These are phyloP conservation scores for Dendrobium catenatum DNA, from an alignment of 106 monocot genomes.

Conservation along the genomic window DNA sequence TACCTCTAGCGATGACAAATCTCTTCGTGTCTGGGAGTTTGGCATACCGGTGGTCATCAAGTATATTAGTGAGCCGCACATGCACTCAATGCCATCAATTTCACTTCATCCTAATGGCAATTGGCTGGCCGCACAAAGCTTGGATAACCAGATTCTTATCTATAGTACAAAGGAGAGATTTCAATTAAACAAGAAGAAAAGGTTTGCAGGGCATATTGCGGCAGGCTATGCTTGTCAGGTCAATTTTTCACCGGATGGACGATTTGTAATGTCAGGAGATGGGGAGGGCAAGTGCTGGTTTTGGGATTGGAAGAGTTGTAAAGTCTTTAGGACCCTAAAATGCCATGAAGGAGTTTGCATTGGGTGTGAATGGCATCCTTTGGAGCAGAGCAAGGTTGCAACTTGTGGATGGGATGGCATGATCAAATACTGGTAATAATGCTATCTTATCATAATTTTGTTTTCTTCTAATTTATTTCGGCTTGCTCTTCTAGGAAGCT, in stretches of 20 bases:
- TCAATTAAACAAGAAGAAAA: constrained; percentile 98
- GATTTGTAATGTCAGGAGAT: constrained; percentile 94
- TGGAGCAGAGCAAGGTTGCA: constrained; percentile 95
- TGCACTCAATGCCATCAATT: constrained; percentile 98
- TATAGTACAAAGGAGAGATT: constrained; percentile 98
- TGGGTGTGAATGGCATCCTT: constrained; percentile 92
- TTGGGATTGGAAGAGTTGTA: constrained; percentile 99
- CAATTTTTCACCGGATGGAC: constrained; percentile 93
- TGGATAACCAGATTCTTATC: constrained; percentile 97
- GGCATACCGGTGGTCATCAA: constrained; percentile 98
- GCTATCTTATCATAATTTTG: background rate
- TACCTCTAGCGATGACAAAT: constrained; percentile 97
- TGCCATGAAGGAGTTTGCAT: constrained; percentile 94
- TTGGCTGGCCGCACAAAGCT: constrained; percentile 95
- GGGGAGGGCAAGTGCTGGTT: constrained; percentile 98
- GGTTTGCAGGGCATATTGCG: constrained; percentile 88
- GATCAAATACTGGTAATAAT: constrained; percentile 89
- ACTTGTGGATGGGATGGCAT: constrained; percentile 98
- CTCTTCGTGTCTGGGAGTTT: constrained; percentile 96
- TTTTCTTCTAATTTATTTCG: background rate
- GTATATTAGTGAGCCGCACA: constrained; percentile 98
- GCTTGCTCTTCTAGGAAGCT: background rate
- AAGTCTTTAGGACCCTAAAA: constrained; percentile 78
- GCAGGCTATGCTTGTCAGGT: constrained; percentile 98
- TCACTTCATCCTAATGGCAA: constrained; percentile 87